Conservation (phyloP, 1,284 basidiomycete genomes). For the Dichomitus squalens region DNA sequence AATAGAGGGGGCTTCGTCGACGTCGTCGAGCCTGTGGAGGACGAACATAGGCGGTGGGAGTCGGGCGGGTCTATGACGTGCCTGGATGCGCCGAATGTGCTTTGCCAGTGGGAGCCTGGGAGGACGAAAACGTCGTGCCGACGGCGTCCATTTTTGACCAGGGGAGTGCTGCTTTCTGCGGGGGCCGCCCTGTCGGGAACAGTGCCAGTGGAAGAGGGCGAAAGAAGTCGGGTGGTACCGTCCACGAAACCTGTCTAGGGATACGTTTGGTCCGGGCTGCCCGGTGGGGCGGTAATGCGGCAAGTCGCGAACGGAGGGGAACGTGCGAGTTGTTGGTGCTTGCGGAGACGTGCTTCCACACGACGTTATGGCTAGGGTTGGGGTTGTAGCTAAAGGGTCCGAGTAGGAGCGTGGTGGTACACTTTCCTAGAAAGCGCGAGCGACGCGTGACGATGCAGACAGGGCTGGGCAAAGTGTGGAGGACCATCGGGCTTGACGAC, state of each 20-base stretch:
- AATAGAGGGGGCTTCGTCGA: conserved; percentile 1
- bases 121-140: conserved; percentile 15
- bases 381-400: conserved; percentile 1
- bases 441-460: neutral
- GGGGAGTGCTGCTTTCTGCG: conserved; percentile 5
- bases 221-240: conserved; percentile 12
- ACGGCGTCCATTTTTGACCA: conserved; percentile 8
- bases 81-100: conserved; percentile 12
- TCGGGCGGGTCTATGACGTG: conserved; percentile 11
- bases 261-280: conserved; percentile 15
- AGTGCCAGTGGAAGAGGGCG: neutral
- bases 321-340: conserved; percentile 11
- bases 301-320: conserved; percentile 13
- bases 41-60: conserved; percentile 18
- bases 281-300: conserved; percentile 14
- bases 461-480: neutral
- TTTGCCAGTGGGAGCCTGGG: conserved; percentile 13
- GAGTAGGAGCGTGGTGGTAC: conserved; percentile 9
- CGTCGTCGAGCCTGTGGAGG: conserved; percentile 8
- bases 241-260: conserved; percentile 19
- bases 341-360: neutral
- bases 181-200: conserved; percentile 13
- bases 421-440: neutral
- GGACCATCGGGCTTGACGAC: neutral
- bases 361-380: neutral